Evolutionary conservation across 192 early-diverging fungal species (phyloP), one percentile per base, ranked within the genome.

Genomic region (Coemansia sp.): DNA sequence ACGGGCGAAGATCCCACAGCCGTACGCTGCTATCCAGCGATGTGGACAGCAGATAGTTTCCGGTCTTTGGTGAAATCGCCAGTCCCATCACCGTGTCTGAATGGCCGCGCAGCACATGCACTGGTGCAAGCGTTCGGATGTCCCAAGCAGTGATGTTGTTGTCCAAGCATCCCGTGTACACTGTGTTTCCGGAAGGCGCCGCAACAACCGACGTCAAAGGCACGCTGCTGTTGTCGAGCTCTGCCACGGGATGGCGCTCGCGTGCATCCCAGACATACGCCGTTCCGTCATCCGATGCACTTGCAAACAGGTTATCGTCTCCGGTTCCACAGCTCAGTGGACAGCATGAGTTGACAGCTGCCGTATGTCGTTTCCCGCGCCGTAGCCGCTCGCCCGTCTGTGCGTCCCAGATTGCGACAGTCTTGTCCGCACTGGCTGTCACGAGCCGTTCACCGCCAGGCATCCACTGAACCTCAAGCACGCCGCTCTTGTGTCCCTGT

Each of bases 1-100:
- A 98, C 4, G 95, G 97, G 38, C 93, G 93, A 5, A 98, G 86
- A 78, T 99, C 94, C 97, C 97, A 99, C 39, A 95, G 88, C 19
- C 92, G 85, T 12, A 94, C 94, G 12, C 95, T 95, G 75, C 96
- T 97, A 78, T 99, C 98, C 89, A 98, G 92, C 5, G 91, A 86
- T 62, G 95, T 94, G 8, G 91, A 93, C 43, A 96, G 69, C 26
- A 99, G 80, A 62, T 87, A 85, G 49, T 86, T 86, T 21, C 96
- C 95, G 12, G 76, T 84, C 66, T 95, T 92, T 9, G 95, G 93
- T 38, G 91, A 92, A 16, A 97, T 61, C 12, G 88, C 71, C 26
- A 99, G 61, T 0, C 97, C 95, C 37, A 95, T 92, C 59, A 99
- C 85, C 1, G 94, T 95, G 79, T 97, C 96, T 16, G 88, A 76